Conservation (phyloP, 2,329 filamentous ascomycete genomes). For the Grosmannia penicillata region DNA sequence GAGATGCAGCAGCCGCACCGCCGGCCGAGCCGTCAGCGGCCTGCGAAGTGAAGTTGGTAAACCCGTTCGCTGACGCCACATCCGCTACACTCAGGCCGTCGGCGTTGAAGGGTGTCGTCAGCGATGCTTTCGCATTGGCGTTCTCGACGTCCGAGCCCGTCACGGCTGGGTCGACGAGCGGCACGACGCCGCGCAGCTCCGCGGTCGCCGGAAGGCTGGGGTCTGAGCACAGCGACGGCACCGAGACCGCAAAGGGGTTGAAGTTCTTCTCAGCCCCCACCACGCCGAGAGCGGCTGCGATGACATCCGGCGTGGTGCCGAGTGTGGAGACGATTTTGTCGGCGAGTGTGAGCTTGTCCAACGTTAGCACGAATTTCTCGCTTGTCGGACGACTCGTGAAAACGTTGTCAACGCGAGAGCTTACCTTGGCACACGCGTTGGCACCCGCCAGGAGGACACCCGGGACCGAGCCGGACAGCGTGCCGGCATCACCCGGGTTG, state of each 20-base stretch:
- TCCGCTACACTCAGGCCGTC: slow-evolving; percentile 51
- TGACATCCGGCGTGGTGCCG: slow-evolving; percentile 40
- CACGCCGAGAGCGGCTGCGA: slow-evolving; percentile 36
- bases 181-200: slow-evolving; percentile 50
- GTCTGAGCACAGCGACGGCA: slow-evolving; percentile 50
- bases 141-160: slow-evolving; percentile 41
- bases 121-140: slow-evolving; percentile 38
- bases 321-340: slow-evolving; percentile 49
- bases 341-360: slow-evolving; percentile 44
- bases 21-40: slow-evolving; percentile 19
- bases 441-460: slow-evolving; percentile 46
- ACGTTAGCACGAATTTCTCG: no score
- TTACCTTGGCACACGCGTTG: slow-evolving; percentile 12
- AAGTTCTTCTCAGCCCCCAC: slow-evolving; percentile 14
- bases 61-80: slow-evolving; percentile 44
- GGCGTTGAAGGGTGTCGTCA: slow-evolving; percentile 39
- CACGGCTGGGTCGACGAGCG: slow-evolving; percentile 51
- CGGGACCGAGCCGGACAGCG: slow-evolving; percentile 45
- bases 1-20: slow-evolving; percentile 19
- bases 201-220: slow-evolving; percentile 44
- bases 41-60: slow-evolving; percentile 40
- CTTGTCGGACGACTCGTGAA: no score
- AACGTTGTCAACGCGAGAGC: no score
- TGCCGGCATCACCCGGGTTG: slow-evolving; percentile 41
- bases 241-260: slow-evolving; percentile 38